Evolutionary conservation across 306 rosid species (phyloP).

Genomic region (Sophora flavescens): DNA sequence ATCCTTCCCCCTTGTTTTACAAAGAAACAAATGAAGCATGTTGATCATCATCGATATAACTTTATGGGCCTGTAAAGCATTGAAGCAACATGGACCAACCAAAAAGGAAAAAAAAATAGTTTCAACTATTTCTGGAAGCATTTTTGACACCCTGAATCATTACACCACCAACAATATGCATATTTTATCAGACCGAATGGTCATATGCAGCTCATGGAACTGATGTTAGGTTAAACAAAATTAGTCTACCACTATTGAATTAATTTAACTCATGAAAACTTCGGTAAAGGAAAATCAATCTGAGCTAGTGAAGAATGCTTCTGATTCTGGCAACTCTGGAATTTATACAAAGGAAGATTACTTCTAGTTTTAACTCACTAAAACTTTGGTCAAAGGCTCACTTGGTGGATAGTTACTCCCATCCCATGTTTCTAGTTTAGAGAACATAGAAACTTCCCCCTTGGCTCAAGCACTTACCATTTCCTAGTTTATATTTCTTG

Average conservation of each 20-base stretch:
- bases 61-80: neutral
- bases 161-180: neutral
- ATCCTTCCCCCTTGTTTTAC: neutral
- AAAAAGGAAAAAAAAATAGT: neutral
- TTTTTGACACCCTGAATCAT: neutral
- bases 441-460: neutral
- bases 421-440: neutral
- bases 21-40: constrained; percentile 7
- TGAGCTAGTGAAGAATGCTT: neutral
- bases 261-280: neutral
- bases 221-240: neutral
- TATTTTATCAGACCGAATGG: neutral
- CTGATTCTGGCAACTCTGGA: neutral
- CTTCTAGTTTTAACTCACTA: too few species aligned
- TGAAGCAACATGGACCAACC: constrained; percentile 13
- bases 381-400: neutral
- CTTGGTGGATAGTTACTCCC: neutral
- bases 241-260: neutral
- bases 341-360: neutral
- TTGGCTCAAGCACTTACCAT: neutral
- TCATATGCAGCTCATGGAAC: neutral
- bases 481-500: neutral
- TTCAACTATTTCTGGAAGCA: neutral
- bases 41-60: neutral
- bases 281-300: neutral